Evolutionary conservation across 495 filamentous ascomycete species (phyloP).

Genomic region (Aspergillus cavernicola): DNA sequence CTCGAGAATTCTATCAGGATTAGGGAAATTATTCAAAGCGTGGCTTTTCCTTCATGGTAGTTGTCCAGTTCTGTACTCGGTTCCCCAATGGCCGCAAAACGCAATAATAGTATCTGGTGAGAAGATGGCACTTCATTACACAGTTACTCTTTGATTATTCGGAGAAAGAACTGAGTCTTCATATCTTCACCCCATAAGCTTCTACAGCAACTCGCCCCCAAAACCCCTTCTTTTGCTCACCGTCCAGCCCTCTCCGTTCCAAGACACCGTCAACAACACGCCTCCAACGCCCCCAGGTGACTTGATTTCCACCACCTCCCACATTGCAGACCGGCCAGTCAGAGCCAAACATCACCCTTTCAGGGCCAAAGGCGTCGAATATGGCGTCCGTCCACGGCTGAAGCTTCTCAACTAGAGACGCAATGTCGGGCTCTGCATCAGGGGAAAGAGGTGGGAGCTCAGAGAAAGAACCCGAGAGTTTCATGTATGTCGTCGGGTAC

Average conservation of each 20-base stretch:
- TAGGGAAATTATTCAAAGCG: no score
- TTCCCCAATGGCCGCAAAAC: no score
- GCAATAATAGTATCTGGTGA: no score
- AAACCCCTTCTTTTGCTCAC: conserved; percentile 56
- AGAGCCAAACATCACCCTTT: conserved; percentile 80
- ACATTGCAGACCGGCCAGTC: conserved; percentile 88
- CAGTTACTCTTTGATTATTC: no score
- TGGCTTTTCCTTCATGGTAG: no score
- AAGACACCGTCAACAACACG: conserved; percentile 51
- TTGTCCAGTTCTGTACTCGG: no score
- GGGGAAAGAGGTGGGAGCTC: conserved; percentile 56
- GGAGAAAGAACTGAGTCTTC: no score
- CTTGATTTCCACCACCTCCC: conserved; percentile 51
- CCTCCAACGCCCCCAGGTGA: conserved; percentile 48
- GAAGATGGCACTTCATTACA: no score
- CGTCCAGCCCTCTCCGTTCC: conserved; percentile 50
- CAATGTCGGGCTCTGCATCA: conserved; percentile 33
- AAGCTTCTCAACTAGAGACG: conserved; percentile 38
- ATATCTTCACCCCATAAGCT: conserved; percentile 55
- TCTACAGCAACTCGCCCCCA: conserved; percentile 66
- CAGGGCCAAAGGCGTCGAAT: conserved; percentile 62
- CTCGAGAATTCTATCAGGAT: no score
- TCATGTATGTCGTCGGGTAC: conserved; percentile 68
- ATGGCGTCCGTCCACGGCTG: conserved; percentile 64
- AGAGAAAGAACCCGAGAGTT: conserved; percentile 78